Base-by-base conservation (phyloP, 257 asterid species). In the Fraxinus quadrangulata region DNA sequence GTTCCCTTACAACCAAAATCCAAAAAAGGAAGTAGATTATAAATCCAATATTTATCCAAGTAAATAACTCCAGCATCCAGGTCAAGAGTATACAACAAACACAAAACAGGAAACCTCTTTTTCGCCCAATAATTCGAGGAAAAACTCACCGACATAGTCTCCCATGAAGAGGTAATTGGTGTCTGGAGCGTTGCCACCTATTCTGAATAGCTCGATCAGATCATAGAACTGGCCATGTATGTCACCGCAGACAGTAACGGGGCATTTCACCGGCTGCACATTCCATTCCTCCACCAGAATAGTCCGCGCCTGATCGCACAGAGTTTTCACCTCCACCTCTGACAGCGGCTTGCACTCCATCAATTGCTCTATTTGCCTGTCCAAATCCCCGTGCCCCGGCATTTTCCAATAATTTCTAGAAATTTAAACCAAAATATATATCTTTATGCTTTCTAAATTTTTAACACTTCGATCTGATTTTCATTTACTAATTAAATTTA, bases 151-250 rank as follows among this genome's bases (percentile, higher is more conserved):
- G 45, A 93, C 98, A 67, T 93, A 93, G 80, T 91, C 98, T 16
- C 98, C 98, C 97, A 93, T 93, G 84, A 93, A 93, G 51, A 93
- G 97, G 71, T 93, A 93, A 84, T 93, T 93, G 30, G 98, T 93
- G 75, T 93, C 96, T 14, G 97, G 98, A 74, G 97, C 82, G 42
- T 85, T 90, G 71, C 98, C 98, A 6, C 98, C 98, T 28, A 91
- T 93, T 77, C 92, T 84, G 65, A 93, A 93, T 40, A 93, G 96
- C 91, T 93, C 98, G 78, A 93, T 86, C 70, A 93, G 89, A 88
- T 93, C 98, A 82, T 93, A 93, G 75, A 93, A 93, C 85, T 93
- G 98, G 2, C 98, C 97, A 19, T 93, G 97, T 67, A 91, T 93
- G 72, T 93, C 97, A 3, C 97, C 97, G 86, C 97, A 93, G 70